These are phyloP conservation scores for Drosera spatulata DNA, from an alignment of 179 eudicot genomes.

Conservation along the genomic window DNA sequence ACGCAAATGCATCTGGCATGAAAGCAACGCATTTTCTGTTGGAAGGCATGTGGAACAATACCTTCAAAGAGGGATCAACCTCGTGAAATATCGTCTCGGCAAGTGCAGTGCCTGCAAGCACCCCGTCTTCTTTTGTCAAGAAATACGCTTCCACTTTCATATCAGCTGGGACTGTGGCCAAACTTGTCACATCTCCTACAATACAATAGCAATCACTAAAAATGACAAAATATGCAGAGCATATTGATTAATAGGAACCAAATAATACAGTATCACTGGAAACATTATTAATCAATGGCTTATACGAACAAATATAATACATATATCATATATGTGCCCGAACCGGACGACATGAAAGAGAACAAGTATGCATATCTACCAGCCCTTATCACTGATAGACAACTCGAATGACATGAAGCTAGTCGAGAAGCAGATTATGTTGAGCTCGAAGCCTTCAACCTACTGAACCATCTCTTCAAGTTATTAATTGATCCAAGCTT, in stretches of 20 bases:
- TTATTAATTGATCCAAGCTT: too few relatives aligned
- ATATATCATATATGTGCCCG: too few relatives aligned
- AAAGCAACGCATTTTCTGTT: background rate
- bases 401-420: too few relatives aligned
- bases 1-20: background rate
- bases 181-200: constrained; percentile 82
- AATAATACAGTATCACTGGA: background rate
- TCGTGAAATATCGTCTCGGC: constrained; percentile 81
- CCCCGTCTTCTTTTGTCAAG: constrained; percentile 88
- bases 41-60: constrained; percentile 14
- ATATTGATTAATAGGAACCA: background rate
- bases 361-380: too few relatives aligned
- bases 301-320: too few relatives aligned
- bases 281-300: too few relatives aligned
- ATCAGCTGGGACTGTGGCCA: constrained; percentile 76
- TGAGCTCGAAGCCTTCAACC: too few relatives aligned
- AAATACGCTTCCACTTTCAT: constrained; percentile 94
- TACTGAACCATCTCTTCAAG: too few relatives aligned
- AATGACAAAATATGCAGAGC: background rate
- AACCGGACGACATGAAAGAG: too few relatives aligned
- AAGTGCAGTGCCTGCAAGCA: constrained; percentile 77
- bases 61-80: constrained; percentile 90
- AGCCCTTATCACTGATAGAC: too few relatives aligned
- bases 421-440: too few relatives aligned
- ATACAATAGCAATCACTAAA: background rate